Conservation (phyloP, 2,329 filamentous ascomycete genomes). For the Cryoendolithus antarcticus region DNA sequence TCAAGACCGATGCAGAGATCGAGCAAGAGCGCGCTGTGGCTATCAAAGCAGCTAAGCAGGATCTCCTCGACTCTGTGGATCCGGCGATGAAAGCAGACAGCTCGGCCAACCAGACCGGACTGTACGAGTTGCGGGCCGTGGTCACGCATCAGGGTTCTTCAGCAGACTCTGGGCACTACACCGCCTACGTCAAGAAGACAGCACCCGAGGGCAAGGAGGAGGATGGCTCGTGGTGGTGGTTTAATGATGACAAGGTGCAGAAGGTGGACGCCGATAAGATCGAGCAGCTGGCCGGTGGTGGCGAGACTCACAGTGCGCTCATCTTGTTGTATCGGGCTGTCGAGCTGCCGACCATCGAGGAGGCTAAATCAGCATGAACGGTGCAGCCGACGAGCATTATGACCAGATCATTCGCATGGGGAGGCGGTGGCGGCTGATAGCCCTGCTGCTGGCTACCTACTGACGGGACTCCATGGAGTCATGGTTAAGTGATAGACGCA, state of each 20-base stretch:
- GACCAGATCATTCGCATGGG: too few species aligned
- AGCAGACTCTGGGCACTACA: conserved; percentile 96
- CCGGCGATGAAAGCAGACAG: conserved; percentile 63
- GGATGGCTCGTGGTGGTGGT: conserved; percentile 99
- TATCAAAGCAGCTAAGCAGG: conserved; percentile 72
- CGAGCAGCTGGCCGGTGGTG: conserved; percentile 72
- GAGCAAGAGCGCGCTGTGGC: conserved; percentile 71
- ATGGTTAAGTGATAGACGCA: too few species aligned
- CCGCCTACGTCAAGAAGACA: conserved; percentile 91
- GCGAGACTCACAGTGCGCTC: conserved; percentile 68
- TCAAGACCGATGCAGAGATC: conserved; percentile 88
- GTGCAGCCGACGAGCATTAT: too few species aligned
- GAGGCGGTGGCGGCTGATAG: too few species aligned
- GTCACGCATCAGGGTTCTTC: conserved; percentile 95
- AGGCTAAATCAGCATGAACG: background rate
- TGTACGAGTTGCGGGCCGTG: conserved; percentile 88
- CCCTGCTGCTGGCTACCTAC: too few species aligned
- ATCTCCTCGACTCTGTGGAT: conserved; percentile 67
- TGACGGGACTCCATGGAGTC: too few species aligned
- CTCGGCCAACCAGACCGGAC: conserved; percentile 80
- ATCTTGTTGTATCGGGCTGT: conserved; percentile 70
- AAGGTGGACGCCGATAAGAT: conserved; percentile 90
- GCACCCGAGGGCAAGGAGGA: conserved; percentile 72
- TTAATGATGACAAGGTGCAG: conserved; percentile 94
- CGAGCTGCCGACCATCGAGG: conserved; percentile 39